These are phyloP conservation scores for Rhytidiadelphus loreus DNA, from an alignment of 225 moss, liverwort and hornwort species.

Conservation along the genomic window DNA sequence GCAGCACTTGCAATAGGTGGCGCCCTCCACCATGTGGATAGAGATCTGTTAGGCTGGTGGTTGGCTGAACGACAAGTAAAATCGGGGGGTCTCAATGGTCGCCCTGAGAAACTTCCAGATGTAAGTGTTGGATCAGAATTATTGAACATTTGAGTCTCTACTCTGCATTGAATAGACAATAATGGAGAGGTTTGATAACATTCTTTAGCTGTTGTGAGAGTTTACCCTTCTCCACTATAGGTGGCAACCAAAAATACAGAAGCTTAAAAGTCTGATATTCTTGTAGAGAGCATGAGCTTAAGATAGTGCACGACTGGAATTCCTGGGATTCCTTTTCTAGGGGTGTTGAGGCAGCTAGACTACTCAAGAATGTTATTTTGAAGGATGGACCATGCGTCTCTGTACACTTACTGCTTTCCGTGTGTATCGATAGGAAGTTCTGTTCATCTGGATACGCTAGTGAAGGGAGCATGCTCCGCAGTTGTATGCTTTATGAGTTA, in stretches of 20 bases:
- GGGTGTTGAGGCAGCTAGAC: background rate
- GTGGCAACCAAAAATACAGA: background rate
- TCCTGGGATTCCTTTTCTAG: background rate
- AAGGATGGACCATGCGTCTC: background rate
- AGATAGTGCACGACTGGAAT: background rate
- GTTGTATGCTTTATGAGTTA: background rate
- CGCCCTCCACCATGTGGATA: conserved; percentile 80
- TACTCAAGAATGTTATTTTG: background rate
- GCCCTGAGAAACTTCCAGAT: conserved; percentile 95
- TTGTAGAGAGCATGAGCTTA: background rate
- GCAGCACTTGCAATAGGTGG: conserved; percentile 79
- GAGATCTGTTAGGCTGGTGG: conserved; percentile 89
- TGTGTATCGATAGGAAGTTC: background rate
- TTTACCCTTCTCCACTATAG: background rate
- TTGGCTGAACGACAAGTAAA: conserved; percentile 90
- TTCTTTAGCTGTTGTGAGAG: background rate
- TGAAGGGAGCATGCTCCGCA: background rate
- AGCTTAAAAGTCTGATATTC: background rate
- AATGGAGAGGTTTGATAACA: background rate
- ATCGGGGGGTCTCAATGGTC: conserved; percentile 78
- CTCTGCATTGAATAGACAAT: background rate
- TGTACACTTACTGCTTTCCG: background rate
- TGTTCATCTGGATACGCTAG: background rate
- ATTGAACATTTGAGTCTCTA: background rate
- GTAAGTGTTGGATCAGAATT: conserved; percentile 16